Base-by-base conservation (phyloP, 345 rosid species). In the Ricinus communis region DNA sequence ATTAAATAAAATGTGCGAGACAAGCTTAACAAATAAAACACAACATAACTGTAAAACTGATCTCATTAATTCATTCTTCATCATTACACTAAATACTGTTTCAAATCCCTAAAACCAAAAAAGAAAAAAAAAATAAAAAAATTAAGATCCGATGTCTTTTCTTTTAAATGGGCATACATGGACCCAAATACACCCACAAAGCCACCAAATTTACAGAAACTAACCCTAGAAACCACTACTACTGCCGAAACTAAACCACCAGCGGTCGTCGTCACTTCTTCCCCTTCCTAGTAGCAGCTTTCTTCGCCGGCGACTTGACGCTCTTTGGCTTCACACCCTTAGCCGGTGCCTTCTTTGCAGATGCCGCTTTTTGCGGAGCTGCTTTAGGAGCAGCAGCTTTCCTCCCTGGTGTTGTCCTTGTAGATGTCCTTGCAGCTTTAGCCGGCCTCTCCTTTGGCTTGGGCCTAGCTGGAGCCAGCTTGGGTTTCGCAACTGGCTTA, bases 381-480 rank as follows among this genome's bases (percentile, higher is more conserved):
- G 75, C 58, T 1, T 33, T 33, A 33, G 59, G 59, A 57, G 67
- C 36, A 36, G 74, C 77, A 8, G 80, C 62, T 62, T 80, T 69
- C 22, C 27, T 19, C 51, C 33, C 47, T 4, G 72, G 33, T 1
- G 72, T 62, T 0, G 75, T 71, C 45, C 91, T 82, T 5, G 83
- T 73, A 1, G 90, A 86, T 14, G 96, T 83, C 69, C 89, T 86
- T 0, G 96, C 69, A 3, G 82, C 87, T 81, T 88, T 91, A 0
- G 82, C 86, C 22, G 91, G 88, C 74, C 82, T 80, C 70, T 82
- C 90, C 69, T 82, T 82, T 0, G 80, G 62, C 62, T 76, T 80
- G 5, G 82, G 69, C 71, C 79, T 82, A 18, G 78, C 69, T 19
- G 70, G 58, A 28, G 84, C 62, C 16, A 59, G 59, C 49, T 70